Evolutionary conservation across 768 basidiomycete genomes (phyloP).

Genomic region (Leccinum subtestaceum): DNA sequence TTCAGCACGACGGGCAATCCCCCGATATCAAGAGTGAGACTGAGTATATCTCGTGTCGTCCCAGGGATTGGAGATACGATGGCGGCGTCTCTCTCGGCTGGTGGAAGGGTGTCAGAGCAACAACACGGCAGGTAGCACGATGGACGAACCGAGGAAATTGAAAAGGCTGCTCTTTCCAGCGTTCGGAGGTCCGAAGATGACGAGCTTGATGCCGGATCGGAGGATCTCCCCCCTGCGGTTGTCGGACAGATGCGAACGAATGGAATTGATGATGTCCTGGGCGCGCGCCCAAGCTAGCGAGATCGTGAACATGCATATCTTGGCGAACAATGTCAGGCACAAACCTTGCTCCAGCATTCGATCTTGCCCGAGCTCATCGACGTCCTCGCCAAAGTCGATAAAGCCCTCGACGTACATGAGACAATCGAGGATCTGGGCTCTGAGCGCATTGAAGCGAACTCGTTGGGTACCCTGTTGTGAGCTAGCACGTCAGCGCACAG

Average conservation of each 20-base stretch:
- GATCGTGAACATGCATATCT: background rate
- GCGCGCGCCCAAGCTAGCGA: constrained; percentile 53
- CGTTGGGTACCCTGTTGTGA: constrained; percentile 58
- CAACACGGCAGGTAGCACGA: background rate
- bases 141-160: constrained; percentile 69
- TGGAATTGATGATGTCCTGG: constrained; percentile 44
- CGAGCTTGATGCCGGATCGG: constrained; percentile 75
- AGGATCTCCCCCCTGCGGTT: constrained; percentile 79
- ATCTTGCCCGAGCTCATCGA: constrained; percentile 78
- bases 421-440: constrained; percentile 65
- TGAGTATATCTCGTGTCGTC: constrained; percentile 85
- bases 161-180: constrained; percentile 90
- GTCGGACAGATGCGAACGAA: constrained; percentile 62
- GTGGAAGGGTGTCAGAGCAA: background rate
- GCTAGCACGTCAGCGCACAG: background rate
- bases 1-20: constrained; percentile 78
- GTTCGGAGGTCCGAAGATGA: constrained; percentile 91
- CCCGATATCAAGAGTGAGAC: constrained; percentile 83
- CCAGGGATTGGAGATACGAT: constrained; percentile 88
- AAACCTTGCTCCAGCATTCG: constrained; percentile 70
- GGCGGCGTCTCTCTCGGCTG: constrained; percentile 84
- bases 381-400: constrained; percentile 89
- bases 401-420: constrained; percentile 82
- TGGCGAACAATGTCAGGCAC: background rate
- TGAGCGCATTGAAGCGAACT: constrained; percentile 58